Evolutionary conservation across 805 yeast genomes (phyloP).

Genomic region (Zygotorulaspora florentina): DNA sequence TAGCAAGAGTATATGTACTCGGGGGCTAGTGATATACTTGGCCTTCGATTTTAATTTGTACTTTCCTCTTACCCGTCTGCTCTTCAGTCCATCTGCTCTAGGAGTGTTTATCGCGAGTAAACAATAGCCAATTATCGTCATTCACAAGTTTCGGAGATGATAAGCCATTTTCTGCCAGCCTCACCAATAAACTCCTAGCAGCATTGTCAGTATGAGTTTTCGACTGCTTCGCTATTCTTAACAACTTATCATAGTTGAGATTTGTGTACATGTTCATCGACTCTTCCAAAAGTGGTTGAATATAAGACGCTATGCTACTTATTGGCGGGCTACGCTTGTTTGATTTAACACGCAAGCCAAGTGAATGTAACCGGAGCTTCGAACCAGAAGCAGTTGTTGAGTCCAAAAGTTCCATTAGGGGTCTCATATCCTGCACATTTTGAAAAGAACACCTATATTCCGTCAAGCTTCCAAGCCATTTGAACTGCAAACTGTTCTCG

Average conservation of each 20-base stretch:
- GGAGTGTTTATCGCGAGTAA: conserved; percentile 3
- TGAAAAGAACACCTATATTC: conserved; percentile 12
- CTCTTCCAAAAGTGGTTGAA: conserved; percentile 26
- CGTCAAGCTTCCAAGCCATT: neutral
- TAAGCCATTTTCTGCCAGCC: conserved; percentile 17
- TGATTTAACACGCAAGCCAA: conserved; percentile 9
- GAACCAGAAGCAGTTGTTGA: neutral
- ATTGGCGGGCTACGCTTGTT: neutral
- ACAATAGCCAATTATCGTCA: conserved; percentile 18
- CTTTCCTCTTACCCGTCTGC: too few species aligned
- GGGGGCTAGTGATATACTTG: too few species aligned
- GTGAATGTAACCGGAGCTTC: conserved; percentile 7
- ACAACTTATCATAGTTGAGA: conserved; percentile 25
- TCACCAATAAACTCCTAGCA: conserved; percentile 13
- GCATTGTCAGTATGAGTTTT: conserved; percentile 7
- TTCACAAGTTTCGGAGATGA: conserved; percentile 14
- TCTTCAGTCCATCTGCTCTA: too few species aligned
- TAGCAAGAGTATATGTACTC: too few species aligned
- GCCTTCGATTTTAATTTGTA: too few species aligned
- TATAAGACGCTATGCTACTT: conserved; percentile 9
- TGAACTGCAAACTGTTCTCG: conserved; percentile 3
- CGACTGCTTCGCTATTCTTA: conserved; percentile 23
- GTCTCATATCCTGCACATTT: conserved; percentile 3
- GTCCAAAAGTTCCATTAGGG: conserved; percentile 6
- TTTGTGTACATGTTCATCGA: conserved; percentile 22